Base-by-base conservation (phyloP, 257 asterid species). In the Ligustrum vulgare region DNA sequence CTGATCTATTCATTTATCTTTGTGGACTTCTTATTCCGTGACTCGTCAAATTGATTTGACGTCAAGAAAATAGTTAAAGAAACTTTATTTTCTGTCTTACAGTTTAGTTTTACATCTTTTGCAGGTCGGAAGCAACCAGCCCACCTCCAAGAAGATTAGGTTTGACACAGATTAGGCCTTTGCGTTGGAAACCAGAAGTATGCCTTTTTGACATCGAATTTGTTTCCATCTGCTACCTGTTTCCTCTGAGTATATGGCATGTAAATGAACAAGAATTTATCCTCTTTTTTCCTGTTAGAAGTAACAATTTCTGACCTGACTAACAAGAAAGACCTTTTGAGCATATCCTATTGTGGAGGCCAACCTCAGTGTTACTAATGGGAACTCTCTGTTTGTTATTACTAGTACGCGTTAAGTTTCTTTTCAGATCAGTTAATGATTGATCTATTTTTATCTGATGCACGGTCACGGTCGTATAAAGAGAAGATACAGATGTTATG, bases 141-240 rank as follows among this genome's bases (percentile, higher is more conserved):
- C 86, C 31, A 85, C 86, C 65, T 93, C 97, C 4, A 91, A 94
- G 93, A 94, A 92, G 90, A 94, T 87, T 20, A 90, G 73, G 75
- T 87, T 93, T 45, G 92, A 85, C 3, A 69, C 32, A 12, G 89
- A 91, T 33, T 85, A 86, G 80, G 63, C 33, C 31, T 1, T 10
- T 36, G 5, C 54, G 34, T 37, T 75, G 49, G 15, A 62, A 37
- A 23, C 34, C 8, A n/a, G 25, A 47, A 16, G 43, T 6, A 66
- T 43, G 47, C 64, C 6, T 20, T 37, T 69, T 25, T 23, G 67
- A 22, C 2, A 10, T 25, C 6, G 65, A 60, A 60, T 56, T 7
- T 56, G 28, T 56, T 20, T 56, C 31, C 31, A 45, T 12, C 2
- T n/a, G 25, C 8, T 56, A 20, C 31, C 7, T 28, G 64, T 18